These are phyloP conservation scores for Pichia ethanolica DNA, from an alignment of 805 yeast genomes.

Conservation along the genomic window DNA sequence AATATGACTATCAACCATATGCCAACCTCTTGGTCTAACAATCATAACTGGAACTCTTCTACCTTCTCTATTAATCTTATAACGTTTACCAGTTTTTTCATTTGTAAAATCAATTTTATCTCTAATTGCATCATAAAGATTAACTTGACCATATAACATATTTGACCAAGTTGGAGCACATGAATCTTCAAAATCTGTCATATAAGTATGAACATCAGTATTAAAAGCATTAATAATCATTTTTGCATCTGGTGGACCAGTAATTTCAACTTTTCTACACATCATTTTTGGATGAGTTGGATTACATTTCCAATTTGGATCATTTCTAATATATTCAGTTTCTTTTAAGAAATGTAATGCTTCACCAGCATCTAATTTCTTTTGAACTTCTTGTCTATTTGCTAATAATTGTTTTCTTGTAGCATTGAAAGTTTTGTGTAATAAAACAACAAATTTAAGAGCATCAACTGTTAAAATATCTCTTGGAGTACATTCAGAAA, in stretches of 20 bases:
- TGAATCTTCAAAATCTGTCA: constrained; percentile 84
- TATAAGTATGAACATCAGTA: constrained; percentile 71
- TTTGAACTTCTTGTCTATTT: constrained; percentile 56
- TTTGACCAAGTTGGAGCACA: constrained; percentile 80
- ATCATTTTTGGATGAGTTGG: constrained; percentile 64
- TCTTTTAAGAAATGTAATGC: constrained; percentile 60
- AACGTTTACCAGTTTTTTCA: constrained; percentile 31
- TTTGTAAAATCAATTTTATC: constrained; percentile 49
- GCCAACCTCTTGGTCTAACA: constrained; percentile 89
- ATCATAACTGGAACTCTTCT: constrained; percentile 68
- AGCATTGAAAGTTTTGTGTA: constrained; percentile 65
- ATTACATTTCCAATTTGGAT: constrained; percentile 70
- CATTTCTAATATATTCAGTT: constrained; percentile 62
- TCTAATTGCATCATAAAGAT: constrained; percentile 69
- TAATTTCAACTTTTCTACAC: constrained; percentile 73
- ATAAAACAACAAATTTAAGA: constrained; percentile 58
- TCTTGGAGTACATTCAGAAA: constrained; percentile 37
- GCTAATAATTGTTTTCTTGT: constrained; percentile 52
- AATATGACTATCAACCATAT: constrained; percentile 67
- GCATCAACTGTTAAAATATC: constrained; percentile 54
- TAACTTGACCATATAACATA: constrained; percentile 74
- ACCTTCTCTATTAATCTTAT: constrained; percentile 36
- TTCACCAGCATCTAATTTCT: constrained; percentile 52
- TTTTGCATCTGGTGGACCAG: constrained; percentile 80
- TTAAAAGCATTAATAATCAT: constrained; percentile 80